Percentiles rank a stretch among this genome's conserved stretches.
Evolutionary conservation across 1,284 basidiomycete species (phyloP).

Genomic region (Coriolopsis trogii): DNA sequence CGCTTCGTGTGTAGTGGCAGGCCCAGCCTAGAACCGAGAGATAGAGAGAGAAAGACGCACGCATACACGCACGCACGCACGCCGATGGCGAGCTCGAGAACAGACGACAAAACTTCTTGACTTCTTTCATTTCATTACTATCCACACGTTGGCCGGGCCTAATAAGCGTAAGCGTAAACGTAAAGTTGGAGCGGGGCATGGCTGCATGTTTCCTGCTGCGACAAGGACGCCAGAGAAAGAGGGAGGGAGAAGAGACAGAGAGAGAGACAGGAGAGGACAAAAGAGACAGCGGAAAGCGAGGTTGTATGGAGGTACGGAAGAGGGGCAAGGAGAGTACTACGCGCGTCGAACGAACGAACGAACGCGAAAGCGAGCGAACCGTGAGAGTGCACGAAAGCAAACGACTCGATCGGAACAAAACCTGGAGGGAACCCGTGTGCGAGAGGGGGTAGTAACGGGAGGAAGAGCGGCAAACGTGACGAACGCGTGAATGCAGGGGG

Average conservation of each 20-base stretch:
- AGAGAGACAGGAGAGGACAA: background rate
- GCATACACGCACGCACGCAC: background rate
- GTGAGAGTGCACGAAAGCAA: background rate
- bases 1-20: too few species aligned
- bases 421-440: background rate
- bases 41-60: background rate
- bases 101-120: conserved; percentile 5
- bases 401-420: too few species aligned
- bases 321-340: too few species aligned
- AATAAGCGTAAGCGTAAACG: too few species aligned
- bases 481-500: background rate
- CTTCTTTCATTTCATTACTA: conserved; percentile 18
- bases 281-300: background rate
- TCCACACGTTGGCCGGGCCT: conserved; percentile 10
- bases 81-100: background rate
- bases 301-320: background rate
- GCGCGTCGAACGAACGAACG: too few species aligned
- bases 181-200: too few species aligned
- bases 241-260: background rate
- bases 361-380: background rate
- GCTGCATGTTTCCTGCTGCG: too few species aligned
- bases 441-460: background rate
- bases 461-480: background rate
- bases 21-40: too few species aligned
- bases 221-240: background rate